Evolutionary conservation across 2,329 filamentous ascomycete genomes (phyloP).

Genomic region (Pestalotiopsis sp.): DNA sequence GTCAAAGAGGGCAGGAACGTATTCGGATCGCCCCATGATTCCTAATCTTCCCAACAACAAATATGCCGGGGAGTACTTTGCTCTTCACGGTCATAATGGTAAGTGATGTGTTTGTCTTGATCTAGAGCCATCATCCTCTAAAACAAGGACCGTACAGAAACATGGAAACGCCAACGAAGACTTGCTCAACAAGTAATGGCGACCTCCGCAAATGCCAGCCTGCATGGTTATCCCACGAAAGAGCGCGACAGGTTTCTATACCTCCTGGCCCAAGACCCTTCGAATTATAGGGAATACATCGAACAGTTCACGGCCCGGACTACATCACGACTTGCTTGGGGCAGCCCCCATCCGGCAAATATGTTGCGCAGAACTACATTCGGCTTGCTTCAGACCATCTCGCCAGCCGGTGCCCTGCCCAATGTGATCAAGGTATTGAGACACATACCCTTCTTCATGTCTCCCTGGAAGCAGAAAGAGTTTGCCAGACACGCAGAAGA

Average conservation of each 20-base stretch:
- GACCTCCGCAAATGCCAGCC: constrained; percentile 33
- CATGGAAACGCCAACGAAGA: constrained; percentile 51
- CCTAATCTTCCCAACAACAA: constrained; percentile 50
- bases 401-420: constrained; percentile 45
- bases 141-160: constrained; percentile 32
- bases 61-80: constrained; percentile 49
- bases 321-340: constrained; percentile 48
- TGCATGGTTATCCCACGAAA: constrained; percentile 44
- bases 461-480: constrained; percentile 49
- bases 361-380: constrained; percentile 46
- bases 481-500: constrained; percentile 41
- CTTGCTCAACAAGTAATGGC: constrained; percentile 47
- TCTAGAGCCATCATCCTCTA: not conserved
- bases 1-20: constrained; percentile 41
- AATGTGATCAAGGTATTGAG: constrained; percentile 42
- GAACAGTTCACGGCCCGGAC: constrained; percentile 51
- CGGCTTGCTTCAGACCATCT: constrained; percentile 48
- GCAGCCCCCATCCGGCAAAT: constrained; percentile 41
- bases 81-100: constrained; percentile 46
- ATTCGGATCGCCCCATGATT: constrained; percentile 50
- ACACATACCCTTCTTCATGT: constrained; percentile 40
- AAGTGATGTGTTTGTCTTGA: constrained; percentile 10
- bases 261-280: constrained; percentile 39
- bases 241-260: constrained; percentile 49
- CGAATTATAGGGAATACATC: constrained; percentile 46